Conservation (phyloP, 148 eudicot genomes). For the Rhododendron ferrugineum region DNA sequence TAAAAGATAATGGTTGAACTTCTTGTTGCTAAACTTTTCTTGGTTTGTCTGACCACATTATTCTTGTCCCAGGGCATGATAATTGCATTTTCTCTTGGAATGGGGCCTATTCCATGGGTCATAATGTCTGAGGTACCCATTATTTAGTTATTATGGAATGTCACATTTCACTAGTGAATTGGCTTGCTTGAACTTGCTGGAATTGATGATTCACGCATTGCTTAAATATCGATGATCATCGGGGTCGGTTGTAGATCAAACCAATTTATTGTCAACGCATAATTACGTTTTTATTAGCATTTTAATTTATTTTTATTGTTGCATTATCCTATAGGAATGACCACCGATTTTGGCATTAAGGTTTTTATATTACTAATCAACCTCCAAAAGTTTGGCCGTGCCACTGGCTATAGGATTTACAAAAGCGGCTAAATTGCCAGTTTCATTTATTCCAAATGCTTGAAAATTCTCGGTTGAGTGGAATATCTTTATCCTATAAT, state of each 20-base stretch:
- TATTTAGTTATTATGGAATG: not conserved
- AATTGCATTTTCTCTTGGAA: constrained; percentile 74
- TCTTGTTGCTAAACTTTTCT: constrained; percentile 1
- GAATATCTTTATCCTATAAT: not conserved
- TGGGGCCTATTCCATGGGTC: constrained; percentile 94
- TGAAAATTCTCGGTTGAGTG: not conserved
- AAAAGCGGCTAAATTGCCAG: not conserved
- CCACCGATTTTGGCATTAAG: not conserved
- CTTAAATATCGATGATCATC: not conserved
- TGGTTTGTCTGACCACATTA: constrained; percentile 7
- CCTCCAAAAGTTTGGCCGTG: not conserved
- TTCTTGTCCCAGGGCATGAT: constrained; percentile 60
- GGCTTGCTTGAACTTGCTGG: not conserved
- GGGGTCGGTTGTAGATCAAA: not conserved
- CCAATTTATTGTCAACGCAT: not conserved
- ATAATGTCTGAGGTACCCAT: constrained; percentile 90
- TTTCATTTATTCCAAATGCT: not conserved
- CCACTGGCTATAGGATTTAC: not conserved
- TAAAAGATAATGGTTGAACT: not conserved
- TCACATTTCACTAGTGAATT: not conserved
- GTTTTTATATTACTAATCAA: not conserved
- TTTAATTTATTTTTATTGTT: not conserved
- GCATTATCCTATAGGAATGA: not conserved
- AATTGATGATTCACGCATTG: not conserved
- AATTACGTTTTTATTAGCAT: not conserved